Base-by-base conservation (phyloP, 805 yeast genomes). In the Priceomyces haplophilus region DNA sequence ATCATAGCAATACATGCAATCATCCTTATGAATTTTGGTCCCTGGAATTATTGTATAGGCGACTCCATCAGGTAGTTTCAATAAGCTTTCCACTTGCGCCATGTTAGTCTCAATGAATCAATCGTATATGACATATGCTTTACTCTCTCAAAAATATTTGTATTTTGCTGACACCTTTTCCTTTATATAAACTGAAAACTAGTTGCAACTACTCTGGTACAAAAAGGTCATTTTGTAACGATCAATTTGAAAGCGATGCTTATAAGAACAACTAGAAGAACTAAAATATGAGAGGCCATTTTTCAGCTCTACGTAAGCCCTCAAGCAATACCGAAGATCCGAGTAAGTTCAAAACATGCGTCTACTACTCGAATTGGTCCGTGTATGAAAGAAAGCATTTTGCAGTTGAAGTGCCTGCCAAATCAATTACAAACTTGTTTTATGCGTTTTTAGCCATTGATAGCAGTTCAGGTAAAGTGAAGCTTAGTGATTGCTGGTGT, bases 1-100 rank as follows among this genome's bases (percentile, higher is more conserved):
- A 47, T 82, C 91, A 56, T 85, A 91, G 41, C 90, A 84, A 64
- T 78, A 91, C 67, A 85, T 85, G 58, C 97, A 90, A 51, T 89
- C 97, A 65, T 91, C 97, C 57, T 88, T 90, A 55, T 80, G 82
- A 13, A 90, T 79, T 2, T 73, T 53, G 31, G 59, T 45, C 18
- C 51, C 44, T 13, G 54, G 36, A 1, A 60, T 47, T 20, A 65
- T 49, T 3, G 38, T 29, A 20, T 45, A 18, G 4, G 65, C 59
- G 20, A 65, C 44, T 17, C 37, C 49, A 21, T 23, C 17, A 10
- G 54, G 44, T 3, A 41, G 35, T 4, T 35, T 37, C 21, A 41
- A 30, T 15, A 17, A 39, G 48, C 50, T 18, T 44, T 20, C 15
- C 34, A 23, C 27, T 30, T 37, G 30, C 15, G 35, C 18, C 37